Base-by-base conservation (phyloP, 805 yeast species). In the Yamadazyma laniorum region DNA sequence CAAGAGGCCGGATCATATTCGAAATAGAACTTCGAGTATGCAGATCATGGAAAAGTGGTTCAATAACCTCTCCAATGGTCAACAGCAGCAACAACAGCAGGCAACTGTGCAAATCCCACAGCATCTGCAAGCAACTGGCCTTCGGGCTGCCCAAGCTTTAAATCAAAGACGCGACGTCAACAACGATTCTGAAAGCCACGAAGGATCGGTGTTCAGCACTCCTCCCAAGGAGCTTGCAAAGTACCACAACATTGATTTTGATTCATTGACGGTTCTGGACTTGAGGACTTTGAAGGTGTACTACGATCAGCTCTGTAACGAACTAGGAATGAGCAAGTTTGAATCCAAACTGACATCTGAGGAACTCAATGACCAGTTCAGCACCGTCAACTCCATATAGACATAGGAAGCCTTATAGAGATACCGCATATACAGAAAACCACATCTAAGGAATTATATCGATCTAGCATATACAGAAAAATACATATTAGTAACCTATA, bases 11-110 rank as follows among this genome's bases (percentile, higher is more conserved):
- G 65, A 59, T n/a, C 51, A 47, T 39, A 30, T 49, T 13, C 36
- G 69, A 22, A 48, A 53, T 18, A 53, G 72, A 44, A 59, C 69
- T 8, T 50, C 70, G 19, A 66, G 72, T 45, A 40, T 64, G 16
- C 73, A 67, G 40, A 55, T 67, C 13, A 65, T 67, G 67, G 74
- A 67, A 42, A 63, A 58, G 42, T 67, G 72, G 72, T 64, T 67
- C 41, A 63, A 56, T 44, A 66, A 64, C 45, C 44, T 67, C 7
- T 39, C 36, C 22, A 38, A 39, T 28, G 47, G 33, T 22, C 34
- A 35, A 16, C 41, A 45, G 23, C 48, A 27, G 25, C 27, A 28
- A 13, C 34, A 32, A 34, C 13, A 23, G 14, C 42, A 35, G 28
- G 16, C 40, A 32, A 29, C n/a, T n/a, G n/a, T n/a, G n/a, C n/a